A percentile compares a stretch with the other conserved stretches of the same genome.
phyloP scores from a whole-genome alignment of 768 basidiomycete species.

The Boletus barrowsii region DNA sequence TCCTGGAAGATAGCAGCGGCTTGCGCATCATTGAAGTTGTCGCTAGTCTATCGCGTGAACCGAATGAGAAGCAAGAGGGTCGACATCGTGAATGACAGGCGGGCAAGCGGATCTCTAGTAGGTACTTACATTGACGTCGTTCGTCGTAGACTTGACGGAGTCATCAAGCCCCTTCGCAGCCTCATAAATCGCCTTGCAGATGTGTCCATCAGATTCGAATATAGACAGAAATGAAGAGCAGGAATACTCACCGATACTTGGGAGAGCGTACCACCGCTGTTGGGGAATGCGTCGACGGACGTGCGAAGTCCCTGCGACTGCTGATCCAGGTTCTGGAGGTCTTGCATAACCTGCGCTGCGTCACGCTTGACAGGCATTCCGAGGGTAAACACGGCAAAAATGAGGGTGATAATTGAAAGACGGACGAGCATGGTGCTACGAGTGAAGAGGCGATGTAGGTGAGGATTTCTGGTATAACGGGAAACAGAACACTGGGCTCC shows the following conservation, averaged over 20 bases:
- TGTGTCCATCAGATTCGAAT: neutral
- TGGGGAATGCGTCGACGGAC: neutral
- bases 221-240: neutral
- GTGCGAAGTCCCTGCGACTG: neutral
- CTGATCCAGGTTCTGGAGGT: neutral
- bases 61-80: no score
- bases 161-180: fast-evolving
- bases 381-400: conserved; percentile 6
- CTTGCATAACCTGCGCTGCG: neutral
- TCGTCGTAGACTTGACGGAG: neutral
- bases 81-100: neutral
- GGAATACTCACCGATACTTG: neutral
- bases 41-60: neutral
- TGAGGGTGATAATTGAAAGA: conserved; percentile 7
- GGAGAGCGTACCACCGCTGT: fast-evolving
- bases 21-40: neutral
- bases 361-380: conserved; percentile 11
- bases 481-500: neutral
- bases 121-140: neutral
- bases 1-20: fast-evolving
- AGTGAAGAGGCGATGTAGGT: neutral
- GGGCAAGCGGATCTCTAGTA: neutral
- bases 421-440: conserved; percentile 5
- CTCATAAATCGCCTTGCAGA: neutral
- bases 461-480: no score